Evolutionary conservation across 176 grass and related monocot genomes (phyloP).

Genomic region (Panicum miliaceum): DNA sequence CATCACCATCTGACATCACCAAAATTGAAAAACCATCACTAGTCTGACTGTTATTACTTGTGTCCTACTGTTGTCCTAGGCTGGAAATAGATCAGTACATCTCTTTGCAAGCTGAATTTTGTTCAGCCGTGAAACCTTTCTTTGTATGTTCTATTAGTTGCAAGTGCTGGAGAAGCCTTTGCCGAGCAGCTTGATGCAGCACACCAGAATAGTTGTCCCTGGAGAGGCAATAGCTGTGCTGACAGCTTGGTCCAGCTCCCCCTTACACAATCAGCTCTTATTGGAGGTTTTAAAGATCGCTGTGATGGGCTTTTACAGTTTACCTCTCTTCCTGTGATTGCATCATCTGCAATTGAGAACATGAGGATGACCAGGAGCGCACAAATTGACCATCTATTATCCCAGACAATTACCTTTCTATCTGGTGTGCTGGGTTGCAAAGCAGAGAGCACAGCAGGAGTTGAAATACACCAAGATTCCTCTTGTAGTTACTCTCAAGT

Average conservation of each 20-base stretch:
- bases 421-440: conserved; percentile 74
- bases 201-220: conserved; percentile 75
- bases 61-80: conserved; percentile 40
- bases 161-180: conserved; percentile 77
- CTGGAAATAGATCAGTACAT: conserved; percentile 38
- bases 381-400: conserved; percentile 75
- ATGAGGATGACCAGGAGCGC: conserved; percentile 71
- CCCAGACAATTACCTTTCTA: conserved; percentile 71
- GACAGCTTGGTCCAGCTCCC: conserved; percentile 92
- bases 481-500: conserved; percentile 75
- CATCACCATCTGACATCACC: background rate
- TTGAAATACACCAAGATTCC: conserved; percentile 61
- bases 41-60: conserved; percentile 31
- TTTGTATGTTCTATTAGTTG: conserved; percentile 67
- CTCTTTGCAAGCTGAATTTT: conserved; percentile 45
- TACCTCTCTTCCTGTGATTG: conserved; percentile 75
- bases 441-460: conserved; percentile 61
- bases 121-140: conserved; percentile 49
- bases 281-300: conserved; percentile 92
- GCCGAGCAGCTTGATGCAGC: conserved; percentile 73
- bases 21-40: background rate
- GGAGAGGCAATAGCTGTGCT: conserved; percentile 92
- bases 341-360: conserved; percentile 80
- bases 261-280: conserved; percentile 71
- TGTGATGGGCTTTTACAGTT: conserved; percentile 95